phyloP scores from a whole-genome alignment of 2,329 filamentous ascomycete genomes.

The Whalleya microplaca region DNA sequence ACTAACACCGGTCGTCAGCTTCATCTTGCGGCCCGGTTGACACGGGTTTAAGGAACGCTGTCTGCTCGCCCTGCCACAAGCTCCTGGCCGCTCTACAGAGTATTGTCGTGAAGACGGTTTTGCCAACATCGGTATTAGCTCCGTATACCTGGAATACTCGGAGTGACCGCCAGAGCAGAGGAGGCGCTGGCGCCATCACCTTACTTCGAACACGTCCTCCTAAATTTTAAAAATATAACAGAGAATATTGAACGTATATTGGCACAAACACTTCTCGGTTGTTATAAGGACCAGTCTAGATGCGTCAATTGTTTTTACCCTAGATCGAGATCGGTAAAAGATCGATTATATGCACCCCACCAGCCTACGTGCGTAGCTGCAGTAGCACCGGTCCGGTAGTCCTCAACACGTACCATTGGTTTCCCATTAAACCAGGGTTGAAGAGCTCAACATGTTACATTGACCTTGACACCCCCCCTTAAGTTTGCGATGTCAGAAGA shows the following conservation, averaged over 20 bases:
- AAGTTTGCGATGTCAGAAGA: slow-evolving; percentile 14
- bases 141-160: slow-evolving; percentile 78
- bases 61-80: slow-evolving; percentile 48
- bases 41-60: slow-evolving; percentile 78
- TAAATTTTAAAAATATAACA: no score
- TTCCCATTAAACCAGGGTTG: background rate
- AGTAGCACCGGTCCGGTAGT: slow-evolving; percentile 13
- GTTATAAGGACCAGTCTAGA: background rate
- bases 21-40: slow-evolving; percentile 74
- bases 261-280: background rate
- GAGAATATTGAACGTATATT: no score
- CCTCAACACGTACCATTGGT: background rate
- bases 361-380: slow-evolving; percentile 5
- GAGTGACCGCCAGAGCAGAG: slow-evolving; percentile 69
- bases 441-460: background rate
- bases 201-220: background rate
- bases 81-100: slow-evolving; percentile 65
- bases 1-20: slow-evolving; percentile 68
- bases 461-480: background rate
- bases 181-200: slow-evolving; percentile 53
- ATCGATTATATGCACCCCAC: slow-evolving; percentile 15
- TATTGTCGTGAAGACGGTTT: slow-evolving; percentile 78
- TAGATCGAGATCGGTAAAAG: slow-evolving; percentile 10
- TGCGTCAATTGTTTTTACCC: slow-evolving; percentile 7
- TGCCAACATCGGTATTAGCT: slow-evolving; percentile 83